Percentiles rank a stretch among this genome's conserved stretches.
These are phyloP conservation scores for Pestalotiopsis sp. DNA, from an alignment of 2,329 filamentous ascomycete species.

Conservation along the genomic window DNA sequence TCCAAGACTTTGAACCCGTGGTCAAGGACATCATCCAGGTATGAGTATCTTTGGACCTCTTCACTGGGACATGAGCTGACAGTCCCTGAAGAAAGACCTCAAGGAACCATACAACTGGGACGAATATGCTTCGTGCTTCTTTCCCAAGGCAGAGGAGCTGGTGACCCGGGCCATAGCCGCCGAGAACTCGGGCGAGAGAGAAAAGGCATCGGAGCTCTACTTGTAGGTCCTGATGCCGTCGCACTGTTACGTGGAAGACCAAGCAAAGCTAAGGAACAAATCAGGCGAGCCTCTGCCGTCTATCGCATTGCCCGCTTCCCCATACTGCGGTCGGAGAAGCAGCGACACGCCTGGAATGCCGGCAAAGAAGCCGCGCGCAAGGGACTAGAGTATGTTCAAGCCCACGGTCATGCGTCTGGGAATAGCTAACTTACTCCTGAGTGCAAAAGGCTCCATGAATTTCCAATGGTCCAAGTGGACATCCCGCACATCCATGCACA, in stretches of 20 bases:
- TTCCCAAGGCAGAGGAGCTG: conserved; percentile 32
- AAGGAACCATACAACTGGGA: conserved; percentile 35
- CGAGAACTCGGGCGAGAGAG: conserved; percentile 22
- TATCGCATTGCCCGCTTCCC: conserved; percentile 39
- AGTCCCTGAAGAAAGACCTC: conserved; percentile 17
- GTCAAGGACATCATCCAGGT: conserved; percentile 29
- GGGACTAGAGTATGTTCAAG: conserved; percentile 23
- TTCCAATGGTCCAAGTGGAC: conserved; percentile 28
- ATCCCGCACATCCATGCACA: conserved; percentile 31
- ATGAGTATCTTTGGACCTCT: background rate
- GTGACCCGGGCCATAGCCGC: conserved; percentile 20
- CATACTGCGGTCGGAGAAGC: conserved; percentile 31
- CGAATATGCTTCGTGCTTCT: conserved; percentile 36
- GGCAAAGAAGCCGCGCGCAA: conserved; percentile 31
- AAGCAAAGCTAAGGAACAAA: background rate
- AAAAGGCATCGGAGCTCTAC: conserved; percentile 34
- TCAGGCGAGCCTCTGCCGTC: conserved; percentile 32
- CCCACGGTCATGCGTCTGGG: too few species aligned
- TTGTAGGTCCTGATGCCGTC: conserved; percentile 20
- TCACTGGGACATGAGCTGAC: background rate
- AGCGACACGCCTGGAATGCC: conserved; percentile 29
- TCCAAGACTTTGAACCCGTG: conserved; percentile 35
- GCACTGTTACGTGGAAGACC: background rate
- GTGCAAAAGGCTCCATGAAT: conserved; percentile 24
- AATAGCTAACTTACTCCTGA: background rate